Conservation (phyloP, 1,284 basidiomycete species). For the Melampsora americana region DNA sequence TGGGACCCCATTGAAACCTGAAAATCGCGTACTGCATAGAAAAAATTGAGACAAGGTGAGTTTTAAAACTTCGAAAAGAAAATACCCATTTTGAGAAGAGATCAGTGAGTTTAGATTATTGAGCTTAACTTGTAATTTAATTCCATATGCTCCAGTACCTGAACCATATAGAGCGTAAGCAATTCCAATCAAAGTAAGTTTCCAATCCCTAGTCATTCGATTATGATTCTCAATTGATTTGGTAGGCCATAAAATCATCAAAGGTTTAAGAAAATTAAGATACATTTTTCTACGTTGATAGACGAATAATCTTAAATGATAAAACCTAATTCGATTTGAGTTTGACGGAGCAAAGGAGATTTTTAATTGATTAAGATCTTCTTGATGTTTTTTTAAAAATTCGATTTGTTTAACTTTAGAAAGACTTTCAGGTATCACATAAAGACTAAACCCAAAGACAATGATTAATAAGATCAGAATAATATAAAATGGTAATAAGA, state of each 20-base stretch:
- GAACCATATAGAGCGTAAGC: background rate
- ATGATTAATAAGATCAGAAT: conserved; percentile 43
- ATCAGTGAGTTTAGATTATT: too few species aligned
- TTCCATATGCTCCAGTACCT: background rate
- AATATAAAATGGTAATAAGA: conserved; percentile 18
- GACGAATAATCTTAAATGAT: background rate
- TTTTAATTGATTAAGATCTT: background rate
- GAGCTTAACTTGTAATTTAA: background rate
- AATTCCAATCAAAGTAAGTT: background rate
- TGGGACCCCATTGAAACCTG: conserved; percentile 46
- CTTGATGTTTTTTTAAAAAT: background rate
- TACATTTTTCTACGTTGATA: background rate
- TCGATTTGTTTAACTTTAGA: background rate
- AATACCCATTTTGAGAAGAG: too few species aligned
- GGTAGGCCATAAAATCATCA: background rate
- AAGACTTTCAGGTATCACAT: conserved; percentile 15
- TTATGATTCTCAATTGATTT: background rate
- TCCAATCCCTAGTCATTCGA: background rate
- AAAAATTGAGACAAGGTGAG: background rate
- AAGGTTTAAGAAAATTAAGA: background rate
- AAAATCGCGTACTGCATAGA: background rate
- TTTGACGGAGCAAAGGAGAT: background rate
- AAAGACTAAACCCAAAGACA: conserved; percentile 20
- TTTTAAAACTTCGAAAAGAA: background rate
- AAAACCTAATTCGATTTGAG: background rate